These are phyloP conservation scores for Beauveria scarabaeidicola DNA, from an alignment of 2,329 filamentous ascomycete genomes.

Conservation along the genomic window DNA sequence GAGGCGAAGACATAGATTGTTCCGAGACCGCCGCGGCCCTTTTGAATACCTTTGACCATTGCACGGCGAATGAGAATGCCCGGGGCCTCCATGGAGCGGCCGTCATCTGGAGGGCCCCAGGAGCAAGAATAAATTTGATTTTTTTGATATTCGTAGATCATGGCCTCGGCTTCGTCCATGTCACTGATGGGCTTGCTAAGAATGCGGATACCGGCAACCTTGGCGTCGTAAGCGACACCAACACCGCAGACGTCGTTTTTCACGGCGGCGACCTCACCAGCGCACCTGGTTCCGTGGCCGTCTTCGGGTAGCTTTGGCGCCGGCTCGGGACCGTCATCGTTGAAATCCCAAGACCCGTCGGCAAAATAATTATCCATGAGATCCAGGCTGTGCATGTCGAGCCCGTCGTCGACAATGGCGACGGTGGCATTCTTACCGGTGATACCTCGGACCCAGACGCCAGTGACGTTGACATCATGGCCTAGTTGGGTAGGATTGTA, in stretches of 20 bases:
- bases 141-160: slow-evolving; percentile 85
- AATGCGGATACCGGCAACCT: slow-evolving; percentile 85
- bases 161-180: slow-evolving; percentile 80
- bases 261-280: slow-evolving; percentile 87
- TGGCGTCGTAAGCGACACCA: slow-evolving; percentile 90
- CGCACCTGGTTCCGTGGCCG: slow-evolving; percentile 85
- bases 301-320: slow-evolving; percentile 79
- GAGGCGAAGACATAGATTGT: slow-evolving; percentile 94
- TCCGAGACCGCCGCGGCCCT: slow-evolving; percentile 73
- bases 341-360: slow-evolving; percentile 91
- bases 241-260: slow-evolving; percentile 89
- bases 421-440: slow-evolving; percentile 85
- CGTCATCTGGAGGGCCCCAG: slow-evolving; percentile 94
- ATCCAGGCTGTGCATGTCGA: slow-evolving; percentile 93
- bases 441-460: slow-evolving; percentile 81
- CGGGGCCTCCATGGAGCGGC: slow-evolving; percentile 86
- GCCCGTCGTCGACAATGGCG: slow-evolving; percentile 89
- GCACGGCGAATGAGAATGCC: slow-evolving; percentile 80
- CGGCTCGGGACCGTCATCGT: slow-evolving; percentile 72
- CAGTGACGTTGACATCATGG: slow-evolving; percentile 95
- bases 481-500: slow-evolving; percentile 73
- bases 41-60: slow-evolving; percentile 86
- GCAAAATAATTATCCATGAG: slow-evolving; percentile 91
- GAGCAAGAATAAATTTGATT: slow-evolving; percentile 99
- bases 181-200: slow-evolving; percentile 85